Conservation (phyloP, 768 basidiomycete species). For the Macrolepiota albuminosa region DNA sequence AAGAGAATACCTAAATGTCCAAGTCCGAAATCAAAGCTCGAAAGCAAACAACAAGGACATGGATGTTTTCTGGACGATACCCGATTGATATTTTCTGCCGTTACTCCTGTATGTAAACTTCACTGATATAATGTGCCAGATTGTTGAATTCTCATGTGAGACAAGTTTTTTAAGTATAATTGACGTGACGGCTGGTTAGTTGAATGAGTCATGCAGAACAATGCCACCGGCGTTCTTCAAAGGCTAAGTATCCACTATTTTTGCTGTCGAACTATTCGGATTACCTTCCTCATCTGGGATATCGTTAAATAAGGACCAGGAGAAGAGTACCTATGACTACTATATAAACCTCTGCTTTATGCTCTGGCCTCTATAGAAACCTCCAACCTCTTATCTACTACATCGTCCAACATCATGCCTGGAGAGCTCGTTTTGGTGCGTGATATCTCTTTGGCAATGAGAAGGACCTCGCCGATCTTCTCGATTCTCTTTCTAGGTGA, state of each 20-base stretch:
- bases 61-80: too few relatives aligned
- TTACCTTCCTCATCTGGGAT: background rate
- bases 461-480: background rate
- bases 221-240: too few relatives aligned
- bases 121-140: too few relatives aligned
- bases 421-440: slow-evolving; percentile 18
- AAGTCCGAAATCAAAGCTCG: too few relatives aligned
- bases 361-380: background rate
- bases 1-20: too few relatives aligned
- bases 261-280: background rate
- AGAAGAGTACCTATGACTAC: background rate
- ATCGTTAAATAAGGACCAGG: background rate
- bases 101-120: too few relatives aligned
- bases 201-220: too few relatives aligned
- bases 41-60: too few relatives aligned
- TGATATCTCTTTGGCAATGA: background rate
- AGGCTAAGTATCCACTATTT: background rate
- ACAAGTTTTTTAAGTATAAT: too few relatives aligned
- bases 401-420: slow-evolving; percentile 10
- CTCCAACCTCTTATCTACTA: background rate
- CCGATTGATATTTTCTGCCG: too few relatives aligned
- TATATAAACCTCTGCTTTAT: slow-evolving; percentile 5
- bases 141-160: too few relatives aligned
- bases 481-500: slow-evolving; percentile 24
- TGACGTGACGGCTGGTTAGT: too few relatives aligned